Evolutionary conservation across 176 grass and related monocot genomes (phyloP).

Genomic region (Metroxylon sagu): DNA sequence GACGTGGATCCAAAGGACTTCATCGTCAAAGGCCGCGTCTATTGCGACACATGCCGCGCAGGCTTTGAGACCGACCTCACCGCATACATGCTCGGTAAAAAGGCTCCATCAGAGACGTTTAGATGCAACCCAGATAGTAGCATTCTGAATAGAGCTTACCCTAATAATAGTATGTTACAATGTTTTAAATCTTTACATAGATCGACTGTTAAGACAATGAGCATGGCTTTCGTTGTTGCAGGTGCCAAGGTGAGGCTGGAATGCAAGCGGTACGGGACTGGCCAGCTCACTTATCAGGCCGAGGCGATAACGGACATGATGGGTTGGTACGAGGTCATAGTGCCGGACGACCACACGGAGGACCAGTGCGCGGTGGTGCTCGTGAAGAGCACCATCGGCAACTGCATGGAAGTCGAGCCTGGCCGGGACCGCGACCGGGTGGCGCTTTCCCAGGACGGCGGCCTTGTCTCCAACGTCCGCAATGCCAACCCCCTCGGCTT

Average conservation of each 20-base stretch:
- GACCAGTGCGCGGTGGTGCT: conserved; percentile 78
- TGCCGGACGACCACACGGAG: conserved; percentile 42
- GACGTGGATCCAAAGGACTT: conserved; percentile 25
- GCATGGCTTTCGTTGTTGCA: neutral
- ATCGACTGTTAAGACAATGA: no score
- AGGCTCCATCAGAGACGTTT: no score
- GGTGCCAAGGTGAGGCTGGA: conserved; percentile 59
- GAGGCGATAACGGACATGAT: conserved; percentile 39
- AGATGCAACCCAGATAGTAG: no score
- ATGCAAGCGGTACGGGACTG: conserved; percentile 31
- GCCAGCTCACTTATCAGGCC: conserved; percentile 11
- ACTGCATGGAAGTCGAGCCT: conserved; percentile 34
- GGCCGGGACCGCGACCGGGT: conserved; percentile 39
- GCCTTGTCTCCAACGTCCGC: conserved; percentile 39
- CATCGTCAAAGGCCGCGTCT: conserved; percentile 47
- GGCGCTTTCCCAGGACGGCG: conserved; percentile 44
- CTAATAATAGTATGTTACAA: no score
- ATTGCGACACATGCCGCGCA: conserved; percentile 79
- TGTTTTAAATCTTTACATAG: no score
- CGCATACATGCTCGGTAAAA: conserved; percentile 20
- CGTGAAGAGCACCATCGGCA: conserved; percentile 34
- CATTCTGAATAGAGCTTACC: no score
- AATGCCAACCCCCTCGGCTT: conserved; percentile 52
- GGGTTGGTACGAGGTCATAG: conserved; percentile 47
- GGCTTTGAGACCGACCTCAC: conserved; percentile 65